Conservation (phyloP, 331 rosid genomes). For the Stylosanthes scabra region DNA sequence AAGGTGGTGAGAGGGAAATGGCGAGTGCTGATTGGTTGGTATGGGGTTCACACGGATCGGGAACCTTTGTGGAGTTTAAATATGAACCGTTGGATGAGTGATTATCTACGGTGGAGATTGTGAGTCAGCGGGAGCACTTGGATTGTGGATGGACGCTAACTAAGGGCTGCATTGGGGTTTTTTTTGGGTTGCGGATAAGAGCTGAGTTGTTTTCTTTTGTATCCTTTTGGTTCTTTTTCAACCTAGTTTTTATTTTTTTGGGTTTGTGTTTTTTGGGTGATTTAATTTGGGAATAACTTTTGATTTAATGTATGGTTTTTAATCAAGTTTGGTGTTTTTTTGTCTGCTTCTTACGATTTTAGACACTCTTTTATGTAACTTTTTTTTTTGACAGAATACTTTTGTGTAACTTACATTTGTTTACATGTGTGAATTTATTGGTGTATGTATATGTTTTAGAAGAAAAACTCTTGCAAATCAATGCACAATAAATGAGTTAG, state of each 20-base stretch:
- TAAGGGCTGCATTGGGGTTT: background rate
- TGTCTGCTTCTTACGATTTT: conserved; percentile 27
- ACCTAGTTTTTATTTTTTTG: background rate
- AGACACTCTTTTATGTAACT: conserved; percentile 1
- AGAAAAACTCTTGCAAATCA: no score
- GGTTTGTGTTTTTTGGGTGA: conserved; percentile 46
- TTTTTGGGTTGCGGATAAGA: background rate
- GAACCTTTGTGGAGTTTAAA: background rate
- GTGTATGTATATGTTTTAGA: no score
- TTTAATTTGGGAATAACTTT: conserved; percentile 26
- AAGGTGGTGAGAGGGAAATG: conserved; percentile 8
- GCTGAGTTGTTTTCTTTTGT: background rate
- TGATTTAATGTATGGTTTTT: conserved; percentile 15
- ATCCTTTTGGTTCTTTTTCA: background rate
- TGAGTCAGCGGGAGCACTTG: conserved; percentile 31
- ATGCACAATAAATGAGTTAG: no score
- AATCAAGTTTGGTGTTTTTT: background rate
- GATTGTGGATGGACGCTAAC: conserved; percentile 1
- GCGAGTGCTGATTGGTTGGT: conserved; percentile 59
- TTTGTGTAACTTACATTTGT: no score
- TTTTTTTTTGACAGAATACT: no score
- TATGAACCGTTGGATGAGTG: conserved; percentile 47
- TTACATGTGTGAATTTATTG: no score
- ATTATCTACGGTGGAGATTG: conserved; percentile 50
- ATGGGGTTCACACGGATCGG: conserved; percentile 50